Evolutionary conservation across 2,329 filamentous ascomycete species (phyloP).

Genomic region (Diplodia seriata): DNA sequence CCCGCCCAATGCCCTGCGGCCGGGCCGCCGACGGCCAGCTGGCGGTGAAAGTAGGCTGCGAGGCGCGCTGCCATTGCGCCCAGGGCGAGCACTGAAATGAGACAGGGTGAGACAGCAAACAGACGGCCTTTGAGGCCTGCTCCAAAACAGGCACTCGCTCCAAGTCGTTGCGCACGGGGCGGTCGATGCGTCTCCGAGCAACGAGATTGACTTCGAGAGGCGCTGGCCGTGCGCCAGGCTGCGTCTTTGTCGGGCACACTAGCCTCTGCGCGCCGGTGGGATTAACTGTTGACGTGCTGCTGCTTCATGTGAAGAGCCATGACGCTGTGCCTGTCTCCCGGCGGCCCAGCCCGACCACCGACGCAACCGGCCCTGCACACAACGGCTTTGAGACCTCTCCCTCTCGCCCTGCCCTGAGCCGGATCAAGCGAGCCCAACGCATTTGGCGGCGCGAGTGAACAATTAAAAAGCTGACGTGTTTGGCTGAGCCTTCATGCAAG

Average conservation of each 20-base stretch:
- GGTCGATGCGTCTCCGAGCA: slow-evolving; percentile 21
- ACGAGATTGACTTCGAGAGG: slow-evolving; percentile 25
- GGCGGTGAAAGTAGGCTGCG: not conserved
- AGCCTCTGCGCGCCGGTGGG: slow-evolving; percentile 1
- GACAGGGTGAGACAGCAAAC: slow-evolving; percentile 27
- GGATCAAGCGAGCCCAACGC: slow-evolving; percentile 6
- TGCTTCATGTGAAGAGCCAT: slow-evolving; percentile 19
- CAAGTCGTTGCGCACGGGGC: slow-evolving; percentile 17
- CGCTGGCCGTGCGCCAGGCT: slow-evolving; percentile 22
- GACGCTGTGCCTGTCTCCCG: too few species aligned
- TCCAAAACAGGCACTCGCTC: slow-evolving; percentile 14
- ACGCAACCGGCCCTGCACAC: slow-evolving; percentile 16
- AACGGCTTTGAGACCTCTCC: slow-evolving; percentile 8
- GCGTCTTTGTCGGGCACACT: slow-evolving; percentile 19
- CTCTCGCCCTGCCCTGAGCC: not conserved
- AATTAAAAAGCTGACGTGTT: slow-evolving; percentile 10
- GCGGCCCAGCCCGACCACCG: not conserved
- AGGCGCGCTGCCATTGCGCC: not conserved
- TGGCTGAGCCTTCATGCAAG: slow-evolving; percentile 7
- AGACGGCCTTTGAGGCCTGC: slow-evolving; percentile 26
- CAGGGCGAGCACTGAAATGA: slow-evolving; percentile 23
- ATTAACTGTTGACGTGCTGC: slow-evolving; percentile 21
- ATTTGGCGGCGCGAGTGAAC: not conserved
- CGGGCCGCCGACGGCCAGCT: not conserved
- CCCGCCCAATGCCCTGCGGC: not conserved